These are phyloP conservation scores for Rosa hybrid DNA, from an alignment of 331 rosid species.

Conservation along the genomic window DNA sequence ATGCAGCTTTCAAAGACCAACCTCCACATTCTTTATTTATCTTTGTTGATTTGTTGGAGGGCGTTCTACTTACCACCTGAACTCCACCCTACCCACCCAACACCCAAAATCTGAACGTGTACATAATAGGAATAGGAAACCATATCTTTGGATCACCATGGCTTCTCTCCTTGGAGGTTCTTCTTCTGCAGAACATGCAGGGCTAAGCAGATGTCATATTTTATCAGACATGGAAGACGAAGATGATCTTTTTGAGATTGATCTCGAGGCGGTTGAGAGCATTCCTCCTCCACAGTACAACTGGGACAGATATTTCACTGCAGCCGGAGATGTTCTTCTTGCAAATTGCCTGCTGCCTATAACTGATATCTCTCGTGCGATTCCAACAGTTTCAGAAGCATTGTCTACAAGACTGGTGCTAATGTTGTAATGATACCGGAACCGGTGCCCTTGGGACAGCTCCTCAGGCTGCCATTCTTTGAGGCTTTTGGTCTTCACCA, in stretches of 20 bases:
- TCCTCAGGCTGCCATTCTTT: slow-evolving; percentile 46
- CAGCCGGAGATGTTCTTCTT: slow-evolving; percentile 55
- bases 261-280: slow-evolving; percentile 51
- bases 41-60: slow-evolving; percentile 60
- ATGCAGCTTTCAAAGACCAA: slow-evolving; percentile 29
- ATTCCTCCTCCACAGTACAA: slow-evolving; percentile 33
- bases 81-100: slow-evolving; percentile 33
- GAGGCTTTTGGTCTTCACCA: slow-evolving; percentile 33
- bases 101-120: slow-evolving; percentile 2
- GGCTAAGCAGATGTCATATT: background rate
- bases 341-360: slow-evolving; percentile 85
- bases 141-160: slow-evolving; percentile 39
- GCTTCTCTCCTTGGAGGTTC: slow-evolving; percentile 26
- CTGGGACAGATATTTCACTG: slow-evolving; percentile 39
- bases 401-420: slow-evolving; percentile 8
- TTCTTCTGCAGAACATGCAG: slow-evolving; percentile 9
- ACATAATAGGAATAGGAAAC: slow-evolving; percentile 6
- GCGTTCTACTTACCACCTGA: slow-evolving; percentile 74
- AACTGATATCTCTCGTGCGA: slow-evolving; percentile 57
- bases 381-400: slow-evolving; percentile 42
- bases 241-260: slow-evolving; percentile 82
- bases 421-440: slow-evolving; percentile 26
- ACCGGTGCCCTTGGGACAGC: slow-evolving; percentile 40
- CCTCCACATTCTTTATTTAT: slow-evolving; percentile 11
- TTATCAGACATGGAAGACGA: slow-evolving; percentile 51